Percentiles rank a stretch among this genome's conserved stretches.
phyloP scores from a whole-genome alignment of 2,329 filamentous ascomycete genomes.

The Penicillium sp. region DNA sequence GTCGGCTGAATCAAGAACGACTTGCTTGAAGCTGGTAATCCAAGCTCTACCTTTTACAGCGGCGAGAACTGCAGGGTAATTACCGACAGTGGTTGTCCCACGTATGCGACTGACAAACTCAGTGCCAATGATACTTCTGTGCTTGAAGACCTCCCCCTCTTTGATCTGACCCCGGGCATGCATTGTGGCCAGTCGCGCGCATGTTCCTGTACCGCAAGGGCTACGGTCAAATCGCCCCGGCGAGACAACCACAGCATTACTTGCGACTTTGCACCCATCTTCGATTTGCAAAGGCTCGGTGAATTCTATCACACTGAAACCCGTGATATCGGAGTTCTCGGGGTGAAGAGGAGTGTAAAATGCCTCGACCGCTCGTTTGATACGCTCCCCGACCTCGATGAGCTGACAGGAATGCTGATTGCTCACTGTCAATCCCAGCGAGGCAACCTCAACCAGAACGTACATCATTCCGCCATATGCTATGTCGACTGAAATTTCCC shows the following conservation, averaged over 20 bases:
- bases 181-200: conserved; percentile 45
- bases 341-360: conserved; percentile 43
- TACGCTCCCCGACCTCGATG: conserved; percentile 44
- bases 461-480: conserved; percentile 51
- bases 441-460: conserved; percentile 41
- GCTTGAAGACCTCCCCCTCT: conserved; percentile 38
- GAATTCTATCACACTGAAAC: conserved; percentile 42
- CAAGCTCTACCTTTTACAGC: conserved; percentile 46
- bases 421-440: conserved; percentile 37
- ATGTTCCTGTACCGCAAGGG: conserved; percentile 49
- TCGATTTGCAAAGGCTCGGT: conserved; percentile 34
- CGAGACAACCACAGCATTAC: conserved; percentile 46
- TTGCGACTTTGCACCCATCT: conserved; percentile 27
- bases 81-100: conserved; percentile 39
- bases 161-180: conserved; percentile 42
- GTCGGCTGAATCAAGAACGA: conserved; percentile 45
- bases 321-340: conserved; percentile 42
- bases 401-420: conserved; percentile 35
- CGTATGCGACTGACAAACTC: conserved; percentile 43
- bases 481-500: conserved; percentile 43
- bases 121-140: conserved; percentile 45
- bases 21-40: conserved; percentile 47
- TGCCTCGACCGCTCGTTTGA: conserved; percentile 41
- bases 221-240: conserved; percentile 49
- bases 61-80: conserved; percentile 42